Evolutionary conservation across 768 basidiomycete species (phyloP), one percentile per base, ranked within the genome.

Genomic region (Tylopilus vinaceipallidus): DNA sequence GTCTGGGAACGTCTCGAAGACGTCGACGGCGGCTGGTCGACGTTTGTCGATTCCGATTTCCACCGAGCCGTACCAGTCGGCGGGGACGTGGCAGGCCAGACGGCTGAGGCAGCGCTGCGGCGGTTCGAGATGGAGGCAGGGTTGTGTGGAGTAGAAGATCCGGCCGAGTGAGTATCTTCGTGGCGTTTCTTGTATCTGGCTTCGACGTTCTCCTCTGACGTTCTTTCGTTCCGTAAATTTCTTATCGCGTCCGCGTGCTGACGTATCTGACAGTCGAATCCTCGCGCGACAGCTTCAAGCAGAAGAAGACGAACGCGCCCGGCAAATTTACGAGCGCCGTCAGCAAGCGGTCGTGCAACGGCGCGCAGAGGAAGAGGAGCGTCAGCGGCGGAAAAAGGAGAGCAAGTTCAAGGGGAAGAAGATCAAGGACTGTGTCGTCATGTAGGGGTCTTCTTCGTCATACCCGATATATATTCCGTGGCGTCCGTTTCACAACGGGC

Each of bases 1-100:
- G 86, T 94, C 3, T 97, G 94, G 94, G 94, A 97, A 68, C 81
- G 86, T 17, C 71, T 97, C 24, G 90, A 89, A 58, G 94, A 95
- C 60, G 78, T 94, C 26, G 92, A 95, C 52, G 91, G 91, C 2
- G 77, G 81, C 2, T 29, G 27, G 27, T 83, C 87, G 26, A 78
- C 79, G 6, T 95, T 93, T 60, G 88, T 88, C 19, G 91, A 94
- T 62, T 78, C 82, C 1, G 71, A 81, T 39, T 87, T 95, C 50
- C 65, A 76, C 30, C 72, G 65, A 11, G 72, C 86, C 8, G 81
- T 72, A 37, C 88, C 91, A 1, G 80, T 78, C 0, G 92, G 91
- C 0, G 91, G 91, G 0, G 90, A 93, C 58, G 88, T 84, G 56
- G 87, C 88, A 0, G 87, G 88, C 7, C 77, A 84, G 55, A 81